phyloP scores from a whole-genome alignment of 176 grass and related monocot genomes.

The Dendrocalamus sinicus region DNA sequence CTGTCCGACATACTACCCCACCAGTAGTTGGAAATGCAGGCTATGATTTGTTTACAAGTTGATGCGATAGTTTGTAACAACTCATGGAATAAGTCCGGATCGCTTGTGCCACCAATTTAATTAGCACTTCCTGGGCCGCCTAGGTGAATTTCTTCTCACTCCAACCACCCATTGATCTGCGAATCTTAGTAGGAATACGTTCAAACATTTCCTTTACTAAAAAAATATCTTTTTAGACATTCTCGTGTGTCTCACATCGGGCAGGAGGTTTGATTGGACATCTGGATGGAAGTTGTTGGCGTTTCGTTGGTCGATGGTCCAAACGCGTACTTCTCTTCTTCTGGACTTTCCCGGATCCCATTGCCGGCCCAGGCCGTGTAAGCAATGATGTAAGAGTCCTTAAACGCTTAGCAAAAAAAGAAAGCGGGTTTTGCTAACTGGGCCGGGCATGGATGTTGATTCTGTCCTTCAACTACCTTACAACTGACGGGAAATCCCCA shows the following conservation, averaged over 20 bases:
- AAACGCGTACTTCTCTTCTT: not conserved
- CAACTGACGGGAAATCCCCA: not conserved
- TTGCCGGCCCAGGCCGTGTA: not conserved
- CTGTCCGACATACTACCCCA: too few species aligned
- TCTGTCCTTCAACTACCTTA: not conserved
- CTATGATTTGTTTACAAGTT: too few species aligned
- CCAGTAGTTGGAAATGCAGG: too few species aligned
- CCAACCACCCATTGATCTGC: too few species aligned
- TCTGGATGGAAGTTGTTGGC: too few species aligned
- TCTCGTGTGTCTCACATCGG: not conserved
- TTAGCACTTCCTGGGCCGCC: too few species aligned
- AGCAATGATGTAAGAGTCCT: slow-evolving; percentile 8
- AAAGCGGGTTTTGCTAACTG: not conserved
- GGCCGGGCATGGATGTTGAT: not conserved
- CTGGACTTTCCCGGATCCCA: not conserved
- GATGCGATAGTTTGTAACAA: too few species aligned
- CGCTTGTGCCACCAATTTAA: too few species aligned
- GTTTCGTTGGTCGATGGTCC: not conserved
- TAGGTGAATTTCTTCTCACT: too few species aligned
- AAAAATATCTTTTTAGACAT: not conserved
- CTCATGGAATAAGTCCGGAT: too few species aligned
- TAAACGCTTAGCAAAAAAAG: not conserved
- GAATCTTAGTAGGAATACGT: too few species aligned
- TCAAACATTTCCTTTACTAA: too few species aligned
- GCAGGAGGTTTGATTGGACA: not conserved